Evolutionary conservation across 2,329 filamentous ascomycete genomes (phyloP), one percentile per base, ranked within the genome.

Genomic region (Cryphonectria nitschkei): DNA sequence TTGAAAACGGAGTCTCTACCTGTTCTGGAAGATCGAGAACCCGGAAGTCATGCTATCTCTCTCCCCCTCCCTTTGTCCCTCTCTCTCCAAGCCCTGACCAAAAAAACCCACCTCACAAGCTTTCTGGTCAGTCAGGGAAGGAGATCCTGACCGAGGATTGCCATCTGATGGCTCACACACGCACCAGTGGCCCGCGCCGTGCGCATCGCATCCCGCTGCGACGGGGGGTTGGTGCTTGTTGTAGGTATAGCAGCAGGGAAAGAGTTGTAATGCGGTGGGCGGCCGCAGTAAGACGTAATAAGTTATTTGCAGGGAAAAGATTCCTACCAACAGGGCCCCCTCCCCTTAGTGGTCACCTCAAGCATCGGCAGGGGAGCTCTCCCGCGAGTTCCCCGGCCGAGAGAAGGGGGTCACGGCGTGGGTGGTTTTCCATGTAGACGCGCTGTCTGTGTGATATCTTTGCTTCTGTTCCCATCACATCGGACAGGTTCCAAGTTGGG

Each of bases 161-260:
- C 39, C 34, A 29, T 54, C 9, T n/a, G 58, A 61, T 39, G 64
- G 32, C 29, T 26, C 22, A n/a, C 32, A 52, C 37, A 52, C 43
- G 50, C 64, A 54, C 29, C 32, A 65, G 34, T 70, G 69, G 69
- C 69, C 69, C 65, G 65, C 69, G 69, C 69, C 65, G 69, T 46
- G 52, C 52, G 54, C 54, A 58, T 58, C 54, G 54, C 54, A 16
- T 58, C 26, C 54, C 68, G 61, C 37, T 46, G 68, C 46, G 68
- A 56, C 56, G 37, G 68, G 62, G 68, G 64, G 58, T 29, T 4
- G n/a, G n/a, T 52, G 46, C 46, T 19, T 46, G 34, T 34, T 19
- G 43, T 46, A 26, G 26, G 26, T 46, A 22, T 46, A 46, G 43
- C 16, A 46, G 43, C 19, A 22, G 37, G 37, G 37, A 39, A 46